Conservation (phyloP, 805 yeast genomes). For the Cyberlindnera suaveolens region DNA sequence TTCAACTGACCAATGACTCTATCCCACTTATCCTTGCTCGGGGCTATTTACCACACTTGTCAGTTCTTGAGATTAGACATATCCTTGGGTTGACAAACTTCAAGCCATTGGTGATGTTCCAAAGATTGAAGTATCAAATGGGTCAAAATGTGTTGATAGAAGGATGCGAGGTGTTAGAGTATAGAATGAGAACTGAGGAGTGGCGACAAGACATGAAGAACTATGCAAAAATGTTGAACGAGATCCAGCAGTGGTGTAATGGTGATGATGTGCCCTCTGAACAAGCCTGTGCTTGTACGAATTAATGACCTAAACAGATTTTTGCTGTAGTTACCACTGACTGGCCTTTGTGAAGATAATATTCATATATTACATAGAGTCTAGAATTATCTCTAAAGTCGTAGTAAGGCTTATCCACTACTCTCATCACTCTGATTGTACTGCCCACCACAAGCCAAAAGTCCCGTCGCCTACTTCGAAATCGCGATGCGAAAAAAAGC, state of each 20-base stretch:
- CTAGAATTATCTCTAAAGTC: too few relatives aligned
- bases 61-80: slow-evolving; percentile 74
- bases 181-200: slow-evolving; percentile 55
- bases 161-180: slow-evolving; percentile 66
- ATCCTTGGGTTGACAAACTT: slow-evolving; percentile 51
- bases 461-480: too few relatives aligned
- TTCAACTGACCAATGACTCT: slow-evolving; percentile 48
- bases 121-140: slow-evolving; percentile 29
- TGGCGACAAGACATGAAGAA: slow-evolving; percentile 47
- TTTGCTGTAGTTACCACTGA: too few relatives aligned
- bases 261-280: slow-evolving; percentile 21
- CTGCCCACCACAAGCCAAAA: too few relatives aligned
- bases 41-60: slow-evolving; percentile 49
- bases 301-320: not conserved
- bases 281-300: not conserved
- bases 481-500: too few relatives aligned
- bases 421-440: too few relatives aligned
- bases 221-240: slow-evolving; percentile 52
- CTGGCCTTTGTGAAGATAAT: not conserved
- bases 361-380: not conserved
- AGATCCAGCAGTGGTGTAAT: slow-evolving; percentile 55
- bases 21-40: slow-evolving; percentile 41
- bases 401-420: too few relatives aligned
- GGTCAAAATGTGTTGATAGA: slow-evolving; percentile 52
- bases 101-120: slow-evolving; percentile 63